Conservation (phyloP, 1,139 yeast genomes). For the Protomyces inouyei region DNA sequence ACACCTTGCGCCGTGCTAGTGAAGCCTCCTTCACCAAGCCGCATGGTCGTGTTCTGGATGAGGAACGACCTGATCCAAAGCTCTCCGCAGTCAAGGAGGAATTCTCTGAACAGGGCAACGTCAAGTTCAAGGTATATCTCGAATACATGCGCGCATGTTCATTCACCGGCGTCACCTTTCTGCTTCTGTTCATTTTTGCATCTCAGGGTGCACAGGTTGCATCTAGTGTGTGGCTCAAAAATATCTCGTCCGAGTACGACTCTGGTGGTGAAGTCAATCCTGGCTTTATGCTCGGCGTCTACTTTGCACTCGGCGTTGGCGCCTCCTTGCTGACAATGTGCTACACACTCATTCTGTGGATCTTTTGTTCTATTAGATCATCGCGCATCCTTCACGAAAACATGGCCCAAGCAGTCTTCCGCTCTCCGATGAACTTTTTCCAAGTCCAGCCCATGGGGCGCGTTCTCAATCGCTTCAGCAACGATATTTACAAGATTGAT, state of each 20-base stretch:
- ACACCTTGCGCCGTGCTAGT: conserved; percentile 66
- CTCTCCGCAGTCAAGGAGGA: conserved; percentile 44
- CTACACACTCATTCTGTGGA: conserved; percentile 72
- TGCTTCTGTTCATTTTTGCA: conserved; percentile 45
- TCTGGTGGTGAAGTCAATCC: conserved; percentile 67
- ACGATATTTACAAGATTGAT: conserved; percentile 88
- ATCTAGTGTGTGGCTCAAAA: conserved; percentile 86
- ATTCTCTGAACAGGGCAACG: conserved; percentile 88
- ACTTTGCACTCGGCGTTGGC: conserved; percentile 67
- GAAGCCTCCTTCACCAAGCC: conserved; percentile 52
- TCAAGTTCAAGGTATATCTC: conserved; percentile 77
- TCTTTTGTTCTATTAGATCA: conserved; percentile 78
- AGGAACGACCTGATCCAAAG: conserved; percentile 23
- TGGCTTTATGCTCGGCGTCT: conserved; percentile 67
- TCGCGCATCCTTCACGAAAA: conserved; percentile 69
- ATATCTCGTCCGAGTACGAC: conserved; percentile 86
- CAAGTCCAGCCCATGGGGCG: conserved; percentile 97
- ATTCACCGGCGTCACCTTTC: conserved; percentile 57
- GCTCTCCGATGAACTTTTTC: conserved; percentile 96
- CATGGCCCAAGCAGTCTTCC: conserved; percentile 74
- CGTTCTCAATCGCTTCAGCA: conserved; percentile 86
- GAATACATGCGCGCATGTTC: conserved; percentile 88
- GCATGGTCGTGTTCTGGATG: conserved; percentile 25
- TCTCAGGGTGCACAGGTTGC: conserved; percentile 60
- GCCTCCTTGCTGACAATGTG: conserved; percentile 58